phyloP scores from a whole-genome alignment of 768 basidiomycete species.

The Lactarius quietus region DNA sequence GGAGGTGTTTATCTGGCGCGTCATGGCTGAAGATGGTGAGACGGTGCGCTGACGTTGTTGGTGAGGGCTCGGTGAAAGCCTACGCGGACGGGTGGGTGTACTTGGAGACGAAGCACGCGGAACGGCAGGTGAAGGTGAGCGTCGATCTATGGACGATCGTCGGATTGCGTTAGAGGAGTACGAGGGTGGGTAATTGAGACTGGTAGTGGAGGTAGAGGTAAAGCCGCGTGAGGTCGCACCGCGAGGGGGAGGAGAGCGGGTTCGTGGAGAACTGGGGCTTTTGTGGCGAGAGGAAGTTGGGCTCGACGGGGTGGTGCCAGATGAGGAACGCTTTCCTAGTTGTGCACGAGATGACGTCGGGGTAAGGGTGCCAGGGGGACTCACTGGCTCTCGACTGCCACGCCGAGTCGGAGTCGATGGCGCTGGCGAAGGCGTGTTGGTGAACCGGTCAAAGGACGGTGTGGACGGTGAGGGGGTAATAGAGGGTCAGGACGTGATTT shows the following conservation, averaged over 20 bases:
- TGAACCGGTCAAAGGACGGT: constrained; percentile 8
- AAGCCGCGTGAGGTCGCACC: constrained; percentile 44
- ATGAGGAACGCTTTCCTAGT: constrained; percentile 33
- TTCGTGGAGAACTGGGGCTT: constrained; percentile 8
- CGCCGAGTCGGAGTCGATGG: constrained; percentile 18
- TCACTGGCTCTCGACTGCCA: constrained; percentile 36
- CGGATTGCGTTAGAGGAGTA: constrained; percentile 32
- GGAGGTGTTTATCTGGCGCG: constrained; percentile 55
- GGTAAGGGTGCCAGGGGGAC: constrained; percentile 48
- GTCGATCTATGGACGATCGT: constrained; percentile 31
- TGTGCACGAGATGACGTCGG: constrained; percentile 40
- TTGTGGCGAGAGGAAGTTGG: constrained; percentile 43
- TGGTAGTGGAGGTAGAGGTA: constrained; percentile 48
- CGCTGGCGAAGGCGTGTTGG: constrained; percentile 5
- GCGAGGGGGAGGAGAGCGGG: constrained; percentile 33
- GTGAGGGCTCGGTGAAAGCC: constrained; percentile 7
- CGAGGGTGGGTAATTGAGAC: constrained; percentile 36
- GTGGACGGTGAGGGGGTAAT: constrained; percentile 21
- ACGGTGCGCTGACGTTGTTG: constrained; percentile 25
- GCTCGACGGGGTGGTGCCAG: constrained; percentile 42
- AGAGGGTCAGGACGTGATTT: constrained; percentile 29
- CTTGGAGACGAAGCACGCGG: constrained; percentile 26
- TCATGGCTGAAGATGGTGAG: constrained; percentile 38
- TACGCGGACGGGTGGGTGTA: constrained; percentile 11
- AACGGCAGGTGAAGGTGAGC: constrained; percentile 41